Base-by-base conservation (phyloP, 768 basidiomycete species). In the Coprinellus aureogranulatus region DNA sequence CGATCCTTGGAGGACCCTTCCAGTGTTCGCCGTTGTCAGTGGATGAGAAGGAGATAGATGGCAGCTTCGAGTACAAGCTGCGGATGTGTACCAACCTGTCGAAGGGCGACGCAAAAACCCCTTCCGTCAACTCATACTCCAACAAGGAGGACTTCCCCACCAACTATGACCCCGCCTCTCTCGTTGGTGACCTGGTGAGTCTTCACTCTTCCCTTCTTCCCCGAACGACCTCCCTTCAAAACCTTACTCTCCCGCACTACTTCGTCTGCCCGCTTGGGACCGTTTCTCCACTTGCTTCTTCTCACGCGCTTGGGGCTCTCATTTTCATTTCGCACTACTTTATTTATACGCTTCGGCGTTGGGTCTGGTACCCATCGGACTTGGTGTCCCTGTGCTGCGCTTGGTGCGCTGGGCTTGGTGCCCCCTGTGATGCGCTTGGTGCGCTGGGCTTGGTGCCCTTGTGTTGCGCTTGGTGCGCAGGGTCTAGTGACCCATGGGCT, bases 31-130 rank as follows among this genome's bases (percentile, higher is more conserved):
- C 71, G 63, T 52, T 45, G 53, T 18, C 25, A 31, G 37, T 52
- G 18, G 25, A 52, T 27, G 50, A 34, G 34, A 52, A 52, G 20
- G 34, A 59, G 12, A 44, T 62, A 0, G 63, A 68, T n/a, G 50
- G 50, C 2, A 34, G 16, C 31, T 52, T 52, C 50, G 37, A 52
- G 10, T 34, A 64, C 54, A 71, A 72, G 39, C 37, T 67, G 2
- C 61, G 65, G 0, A 55, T 71, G 1, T 72, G 69, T 47, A 37
- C 62, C 4, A 64, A 72, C 41, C 57, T 72, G 1, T 72, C 67
- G 0, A 70, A 70, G 53, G 42, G 53, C 0, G 22, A 34, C 34
- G 14, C 8, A 34, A 34, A 34, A 34, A 34, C 34, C 34, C 34
- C 34, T 6, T 34, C 34, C 0, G 59, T 64, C 23, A 69, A 68